These are phyloP conservation scores for Tricholoma bakamatsutake DNA, from an alignment of 768 basidiomycete species.

Conservation along the genomic window DNA sequence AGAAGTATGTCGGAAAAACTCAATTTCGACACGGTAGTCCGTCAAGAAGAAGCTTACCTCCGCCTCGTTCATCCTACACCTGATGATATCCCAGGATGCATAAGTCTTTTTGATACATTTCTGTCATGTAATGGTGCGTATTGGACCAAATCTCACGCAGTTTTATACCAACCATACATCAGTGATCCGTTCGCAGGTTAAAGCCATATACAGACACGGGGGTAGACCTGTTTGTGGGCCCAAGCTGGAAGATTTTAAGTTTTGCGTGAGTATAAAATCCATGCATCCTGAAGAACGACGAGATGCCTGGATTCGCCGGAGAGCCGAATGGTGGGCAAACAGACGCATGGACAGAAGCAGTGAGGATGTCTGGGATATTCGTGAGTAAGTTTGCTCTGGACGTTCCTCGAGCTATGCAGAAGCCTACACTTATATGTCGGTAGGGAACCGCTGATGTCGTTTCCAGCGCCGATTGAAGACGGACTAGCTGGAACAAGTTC, in stretches of 20 bases:
- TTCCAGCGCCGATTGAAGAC: constrained; percentile 34
- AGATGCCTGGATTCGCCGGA: constrained; percentile 76
- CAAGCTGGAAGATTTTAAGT: constrained; percentile 92
- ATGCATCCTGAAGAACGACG: constrained; percentile 72
- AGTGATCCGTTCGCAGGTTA: constrained; percentile 80
- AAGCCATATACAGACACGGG: constrained; percentile 84
- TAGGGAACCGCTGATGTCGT: constrained; percentile 48
- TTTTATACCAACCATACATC: background rate
- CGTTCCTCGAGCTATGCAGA: background rate
- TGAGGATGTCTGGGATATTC: constrained; percentile 91
- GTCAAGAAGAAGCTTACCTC: constrained; percentile 66
- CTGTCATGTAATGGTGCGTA: constrained; percentile 59
- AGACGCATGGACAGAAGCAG: constrained; percentile 74
- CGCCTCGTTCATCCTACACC: constrained; percentile 62
- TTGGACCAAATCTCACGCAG: constrained; percentile 8
- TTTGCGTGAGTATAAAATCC: constrained; percentile 81
- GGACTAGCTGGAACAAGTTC: constrained; percentile 5
- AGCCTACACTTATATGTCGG: background rate
- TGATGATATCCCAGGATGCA: constrained; percentile 79
- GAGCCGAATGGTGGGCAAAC: constrained; percentile 94
- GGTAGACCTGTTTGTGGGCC: constrained; percentile 60
- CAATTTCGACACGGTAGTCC: constrained; percentile 50
- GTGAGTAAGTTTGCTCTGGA: constrained; percentile 51
- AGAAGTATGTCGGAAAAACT: constrained; percentile 27
- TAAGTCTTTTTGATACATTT: constrained; percentile 68